Evolutionary conservation across 202 grass and related monocot genomes (phyloP).

Genomic region (Schoenoplectus tabernaemontani): DNA sequence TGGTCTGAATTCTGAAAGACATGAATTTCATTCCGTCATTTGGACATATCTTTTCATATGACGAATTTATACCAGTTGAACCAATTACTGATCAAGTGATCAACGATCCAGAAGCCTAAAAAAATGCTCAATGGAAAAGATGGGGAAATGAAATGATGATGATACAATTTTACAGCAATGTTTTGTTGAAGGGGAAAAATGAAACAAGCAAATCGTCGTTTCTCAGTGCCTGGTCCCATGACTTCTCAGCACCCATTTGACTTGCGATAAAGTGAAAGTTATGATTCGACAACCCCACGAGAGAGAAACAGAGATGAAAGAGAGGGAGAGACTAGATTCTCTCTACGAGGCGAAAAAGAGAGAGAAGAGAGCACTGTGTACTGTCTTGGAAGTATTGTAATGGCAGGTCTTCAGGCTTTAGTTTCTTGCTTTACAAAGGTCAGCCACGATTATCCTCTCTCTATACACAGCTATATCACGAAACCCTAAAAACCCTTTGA

Average conservation of each 20-base stretch:
- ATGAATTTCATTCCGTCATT: too few species aligned
- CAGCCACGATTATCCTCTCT: conserved; percentile 1
- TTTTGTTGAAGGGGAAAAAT: background rate
- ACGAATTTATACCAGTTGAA: too few species aligned
- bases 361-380: background rate
- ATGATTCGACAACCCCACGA: conserved; percentile 18
- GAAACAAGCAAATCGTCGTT: conserved; percentile 1
- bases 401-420: conserved; percentile 16
- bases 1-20: too few species aligned
- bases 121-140: background rate
- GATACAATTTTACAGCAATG: background rate
- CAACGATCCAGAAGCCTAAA: background rate
- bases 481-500: conserved; percentile 23
- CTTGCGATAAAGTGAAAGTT: conserved; percentile 22
- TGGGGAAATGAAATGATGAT: background rate
- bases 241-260: conserved; percentile 17
- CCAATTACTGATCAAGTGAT: background rate
- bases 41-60: too few species aligned
- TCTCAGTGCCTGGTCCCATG: background rate
- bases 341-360: conserved; percentile 21
- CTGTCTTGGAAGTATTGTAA: conserved; percentile 21
- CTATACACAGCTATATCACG: background rate
- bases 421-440: conserved; percentile 21
- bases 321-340: conserved; percentile 22
- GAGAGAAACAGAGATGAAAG: background rate